Conservation (phyloP, 2,329 filamentous ascomycete species). For the Dichotomopilus funicola region DNA sequence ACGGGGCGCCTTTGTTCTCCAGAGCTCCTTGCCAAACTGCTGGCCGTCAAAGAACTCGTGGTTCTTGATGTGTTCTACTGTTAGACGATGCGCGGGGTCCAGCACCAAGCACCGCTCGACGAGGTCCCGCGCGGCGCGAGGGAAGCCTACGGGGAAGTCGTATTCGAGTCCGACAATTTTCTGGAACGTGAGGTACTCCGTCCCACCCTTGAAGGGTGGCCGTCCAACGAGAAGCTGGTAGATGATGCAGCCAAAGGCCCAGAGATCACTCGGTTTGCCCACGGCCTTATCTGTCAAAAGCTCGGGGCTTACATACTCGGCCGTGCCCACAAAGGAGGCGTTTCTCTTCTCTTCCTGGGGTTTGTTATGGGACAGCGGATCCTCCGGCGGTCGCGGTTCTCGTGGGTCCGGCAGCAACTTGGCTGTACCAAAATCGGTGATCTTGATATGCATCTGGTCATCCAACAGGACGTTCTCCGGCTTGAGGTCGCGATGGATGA, state of each 20-base stretch:
- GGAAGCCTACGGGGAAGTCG: constrained; percentile 85
- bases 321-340: constrained; percentile 93
- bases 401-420: constrained; percentile 68
- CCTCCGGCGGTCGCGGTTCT: constrained; percentile 39
- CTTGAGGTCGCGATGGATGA: constrained; percentile 95
- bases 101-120: constrained; percentile 86
- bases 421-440: constrained; percentile 98
- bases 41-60: constrained; percentile 93
- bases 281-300: constrained; percentile 94
- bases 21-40: constrained; percentile 73
- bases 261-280: constrained; percentile 94
- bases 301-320: constrained; percentile 96
- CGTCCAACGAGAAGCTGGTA: constrained; percentile 94
- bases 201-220: constrained; percentile 91
- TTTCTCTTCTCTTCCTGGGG: constrained; percentile 61
- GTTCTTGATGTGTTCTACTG: constrained; percentile 93
- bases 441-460: constrained; percentile 95
- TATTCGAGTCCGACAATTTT: constrained; percentile 96
- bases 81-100: constrained; percentile 75
- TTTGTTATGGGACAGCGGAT: constrained; percentile 31
- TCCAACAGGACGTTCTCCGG: constrained; percentile 95
- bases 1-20: constrained; percentile 83
- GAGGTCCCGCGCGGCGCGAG: constrained; percentile 75
- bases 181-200: constrained; percentile 96
- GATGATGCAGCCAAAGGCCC: constrained; percentile 97